phyloP scores from a whole-genome alignment of 306 rosid genomes.

The Notholithocarpus densiflorus region DNA sequence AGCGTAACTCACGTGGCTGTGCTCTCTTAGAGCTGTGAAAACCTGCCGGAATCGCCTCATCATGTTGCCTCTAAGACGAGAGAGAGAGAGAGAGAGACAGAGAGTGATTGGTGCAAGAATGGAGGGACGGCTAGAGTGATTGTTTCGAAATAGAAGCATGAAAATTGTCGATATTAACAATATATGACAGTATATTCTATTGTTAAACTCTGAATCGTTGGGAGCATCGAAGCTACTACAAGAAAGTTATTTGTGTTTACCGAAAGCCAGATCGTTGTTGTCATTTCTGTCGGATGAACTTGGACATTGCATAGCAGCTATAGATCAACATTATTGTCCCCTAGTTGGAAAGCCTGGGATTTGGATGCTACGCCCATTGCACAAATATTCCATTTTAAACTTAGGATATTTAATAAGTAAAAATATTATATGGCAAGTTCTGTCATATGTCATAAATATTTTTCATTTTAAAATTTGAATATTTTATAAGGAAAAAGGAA shows the following conservation, averaged over 20 bases:
- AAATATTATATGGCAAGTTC: too few relatives aligned
- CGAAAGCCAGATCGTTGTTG: too few relatives aligned
- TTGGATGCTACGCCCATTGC: too few relatives aligned
- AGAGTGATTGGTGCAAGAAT: background rate
- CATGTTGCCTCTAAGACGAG: slow-evolving; percentile 24
- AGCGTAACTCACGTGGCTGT: slow-evolving; percentile 48
- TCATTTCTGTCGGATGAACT: background rate
- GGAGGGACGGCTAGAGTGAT: background rate
- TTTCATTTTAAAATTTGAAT: too few relatives aligned
- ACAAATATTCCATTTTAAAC: too few relatives aligned
- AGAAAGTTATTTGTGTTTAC: background rate
- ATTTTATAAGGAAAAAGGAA: too few relatives aligned
- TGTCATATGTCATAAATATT: too few relatives aligned
- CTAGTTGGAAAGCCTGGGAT: too few relatives aligned
- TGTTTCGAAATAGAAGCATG: background rate
- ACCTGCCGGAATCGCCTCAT: slow-evolving; percentile 45
- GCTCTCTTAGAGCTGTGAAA: slow-evolving; percentile 51
- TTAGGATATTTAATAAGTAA: too few relatives aligned
- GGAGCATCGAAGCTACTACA: slow-evolving; percentile 16
- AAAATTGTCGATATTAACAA: background rate
- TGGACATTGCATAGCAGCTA: background rate
- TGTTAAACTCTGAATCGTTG: slow-evolving; percentile 2
- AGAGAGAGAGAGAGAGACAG: background rate
- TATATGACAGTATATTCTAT: background rate
- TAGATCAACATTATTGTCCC: too few relatives aligned